Evolutionary conservation across 208 protist genomes (phyloP).

Genomic region (Leishmania gerbilli): DNA sequence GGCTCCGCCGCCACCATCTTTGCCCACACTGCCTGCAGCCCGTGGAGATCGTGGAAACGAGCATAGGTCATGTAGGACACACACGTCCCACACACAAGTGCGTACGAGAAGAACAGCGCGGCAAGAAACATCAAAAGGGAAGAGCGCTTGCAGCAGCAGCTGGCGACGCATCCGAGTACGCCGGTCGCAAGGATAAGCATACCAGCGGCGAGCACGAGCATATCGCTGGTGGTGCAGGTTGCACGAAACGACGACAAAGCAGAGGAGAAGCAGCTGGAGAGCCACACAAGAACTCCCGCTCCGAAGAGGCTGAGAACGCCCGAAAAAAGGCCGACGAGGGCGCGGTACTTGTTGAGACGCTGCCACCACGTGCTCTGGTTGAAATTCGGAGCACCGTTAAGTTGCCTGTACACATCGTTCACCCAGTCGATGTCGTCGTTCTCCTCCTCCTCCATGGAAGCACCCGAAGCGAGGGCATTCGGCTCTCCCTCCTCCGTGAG

Average conservation of each 20-base stretch:
- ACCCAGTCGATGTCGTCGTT: conserved; percentile 52
- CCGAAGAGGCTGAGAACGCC: conserved; percentile 10
- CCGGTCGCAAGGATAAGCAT: conserved; percentile 20
- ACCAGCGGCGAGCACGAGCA: conserved; percentile 6
- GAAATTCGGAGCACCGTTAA: conserved; percentile 21
- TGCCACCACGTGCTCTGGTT: conserved; percentile 12
- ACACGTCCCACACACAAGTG: conserved; percentile 24
- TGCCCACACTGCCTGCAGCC: conserved; percentile 26
- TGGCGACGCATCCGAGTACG: conserved; percentile 12
- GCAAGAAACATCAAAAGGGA: conserved; percentile 7
- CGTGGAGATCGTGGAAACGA: conserved; percentile 1
- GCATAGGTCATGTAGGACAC: conserved; percentile 5
- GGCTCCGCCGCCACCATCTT: conserved; percentile 23
- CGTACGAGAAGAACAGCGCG: conserved; percentile 17
- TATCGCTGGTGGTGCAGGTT: not conserved
- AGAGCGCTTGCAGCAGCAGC: conserved; percentile 10
- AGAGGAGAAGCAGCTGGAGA: conserved; percentile 16
- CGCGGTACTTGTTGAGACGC: conserved; percentile 22
- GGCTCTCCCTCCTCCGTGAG: conserved; percentile 13
- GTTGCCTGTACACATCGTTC: conserved; percentile 39
- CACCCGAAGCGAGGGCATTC: not conserved
- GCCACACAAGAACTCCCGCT: conserved; percentile 9
- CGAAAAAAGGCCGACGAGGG: conserved; percentile 11
- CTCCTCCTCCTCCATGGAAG: conserved; percentile 24
- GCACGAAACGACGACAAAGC: conserved; percentile 5